Evolutionary conservation across 768 basidiomycete genomes (phyloP).

Genomic region (Serendipita indica): DNA sequence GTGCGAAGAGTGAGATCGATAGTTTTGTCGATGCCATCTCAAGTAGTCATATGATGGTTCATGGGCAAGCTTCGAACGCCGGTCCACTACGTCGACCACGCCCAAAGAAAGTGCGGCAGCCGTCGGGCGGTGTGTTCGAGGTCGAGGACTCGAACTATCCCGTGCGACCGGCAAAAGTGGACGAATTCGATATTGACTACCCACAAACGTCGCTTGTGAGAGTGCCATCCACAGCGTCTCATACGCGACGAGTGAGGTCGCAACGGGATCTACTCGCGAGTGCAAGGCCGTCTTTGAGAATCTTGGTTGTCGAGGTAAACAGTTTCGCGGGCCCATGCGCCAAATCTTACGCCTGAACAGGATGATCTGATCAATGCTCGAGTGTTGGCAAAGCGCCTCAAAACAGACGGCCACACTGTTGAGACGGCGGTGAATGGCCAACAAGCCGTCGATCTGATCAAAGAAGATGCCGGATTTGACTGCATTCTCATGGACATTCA

Average conservation of each 20-base stretch:
- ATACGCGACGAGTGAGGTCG: too few species aligned
- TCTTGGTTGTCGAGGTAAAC: conserved; percentile 55
- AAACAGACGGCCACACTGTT: conserved; percentile 49
- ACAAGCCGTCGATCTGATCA: conserved; percentile 48
- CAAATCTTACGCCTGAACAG: conserved; percentile 21
- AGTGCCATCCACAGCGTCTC: too few species aligned
- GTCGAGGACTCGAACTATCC: conserved; percentile 16
- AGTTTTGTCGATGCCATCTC: conserved; percentile 36
- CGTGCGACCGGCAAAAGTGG: conserved; percentile 17
- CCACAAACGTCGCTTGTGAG: too few species aligned
- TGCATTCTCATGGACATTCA: conserved; percentile 73
- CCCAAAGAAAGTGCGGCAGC: conserved; percentile 6
- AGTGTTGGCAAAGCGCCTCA: conserved; percentile 53
- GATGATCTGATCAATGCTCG: conserved; percentile 62
- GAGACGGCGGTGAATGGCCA: conserved; percentile 59
- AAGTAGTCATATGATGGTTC: conserved; percentile 23
- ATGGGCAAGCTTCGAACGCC: not conserved
- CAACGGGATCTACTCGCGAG: too few species aligned
- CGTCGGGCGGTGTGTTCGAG: conserved; percentile 15
- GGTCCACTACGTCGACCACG: conserved; percentile 4
- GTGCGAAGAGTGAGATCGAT: conserved; percentile 26
- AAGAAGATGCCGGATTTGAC: conserved; percentile 47
- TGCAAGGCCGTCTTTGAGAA: too few species aligned
- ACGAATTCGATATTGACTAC: conserved; percentile 16
- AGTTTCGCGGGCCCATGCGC: not conserved